Percentiles rank a stretch among this genome's conserved stretches.
These are phyloP conservation scores for Gyromitra esculenta DNA, from an alignment of 2,329 filamentous ascomycete species.

Conservation along the genomic window DNA sequence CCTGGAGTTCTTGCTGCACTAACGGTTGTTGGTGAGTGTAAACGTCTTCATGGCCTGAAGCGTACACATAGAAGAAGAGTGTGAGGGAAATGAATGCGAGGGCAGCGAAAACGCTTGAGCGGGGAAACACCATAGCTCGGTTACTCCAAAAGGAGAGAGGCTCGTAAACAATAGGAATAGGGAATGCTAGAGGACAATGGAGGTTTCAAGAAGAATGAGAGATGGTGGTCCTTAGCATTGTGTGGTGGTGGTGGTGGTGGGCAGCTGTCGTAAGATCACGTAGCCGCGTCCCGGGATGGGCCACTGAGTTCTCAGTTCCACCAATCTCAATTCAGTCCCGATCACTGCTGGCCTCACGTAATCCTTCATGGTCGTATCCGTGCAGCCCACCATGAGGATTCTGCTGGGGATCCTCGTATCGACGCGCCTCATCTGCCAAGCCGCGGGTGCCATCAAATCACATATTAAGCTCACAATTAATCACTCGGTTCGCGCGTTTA, in stretches of 20 bases:
- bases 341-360: background rate
- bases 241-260: background rate
- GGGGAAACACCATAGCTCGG: conserved; percentile 29
- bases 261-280: conserved; percentile 1
- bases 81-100: conserved; percentile 35
- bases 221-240: background rate
- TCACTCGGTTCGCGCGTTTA: background rate
- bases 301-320: background rate
- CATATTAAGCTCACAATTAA: background rate
- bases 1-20: conserved; percentile 17
- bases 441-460: background rate
- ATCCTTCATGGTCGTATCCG: background rate
- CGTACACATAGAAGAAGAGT: conserved; percentile 30
- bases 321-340: background rate
- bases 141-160: conserved; percentile 4
- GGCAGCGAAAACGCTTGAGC: conserved; percentile 23
- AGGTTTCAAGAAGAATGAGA: background rate
- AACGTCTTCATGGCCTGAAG: background rate
- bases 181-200: background rate
- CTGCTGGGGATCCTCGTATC: background rate
- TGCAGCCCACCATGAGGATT: background rate
- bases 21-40: conserved; percentile 33
- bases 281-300: background rate
- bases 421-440: background rate
- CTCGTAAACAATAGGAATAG: background rate